Evolutionary conservation across 306 rosid genomes (phyloP).

Genomic region (Morella rubra): DNA sequence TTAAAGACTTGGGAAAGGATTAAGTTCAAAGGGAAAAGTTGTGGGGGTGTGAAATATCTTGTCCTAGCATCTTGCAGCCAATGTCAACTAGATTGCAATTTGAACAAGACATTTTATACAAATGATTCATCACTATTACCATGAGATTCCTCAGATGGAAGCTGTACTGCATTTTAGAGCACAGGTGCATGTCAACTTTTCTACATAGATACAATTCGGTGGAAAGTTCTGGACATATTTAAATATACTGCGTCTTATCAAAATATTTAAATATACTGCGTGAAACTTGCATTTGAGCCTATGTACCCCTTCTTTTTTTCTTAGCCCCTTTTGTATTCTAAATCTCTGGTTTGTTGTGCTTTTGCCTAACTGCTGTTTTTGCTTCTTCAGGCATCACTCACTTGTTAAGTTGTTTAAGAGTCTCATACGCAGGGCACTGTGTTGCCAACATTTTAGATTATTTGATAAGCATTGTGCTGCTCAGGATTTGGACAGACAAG

Average conservation of each 20-base stretch:
- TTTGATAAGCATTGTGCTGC: slow-evolving; percentile 72
- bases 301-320: background rate
- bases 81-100: background rate
- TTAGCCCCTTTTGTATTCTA: background rate
- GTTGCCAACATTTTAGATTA: slow-evolving; percentile 54
- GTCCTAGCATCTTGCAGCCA: background rate
- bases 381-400: slow-evolving; percentile 55
- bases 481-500: slow-evolving; percentile 35
- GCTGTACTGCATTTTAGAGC: background rate
- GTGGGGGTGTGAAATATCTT: background rate
- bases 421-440: slow-evolving; percentile 54
- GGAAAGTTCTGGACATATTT: background rate
- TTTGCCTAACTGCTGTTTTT: slow-evolving; percentile 28
- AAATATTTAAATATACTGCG: background rate
- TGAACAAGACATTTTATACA: background rate
- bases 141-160: slow-evolving; percentile 5
- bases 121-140: background rate
- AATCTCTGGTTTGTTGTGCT: background rate
- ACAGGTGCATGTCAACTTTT: background rate
- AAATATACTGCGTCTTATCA: background rate
- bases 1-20: background rate
- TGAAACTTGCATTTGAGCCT: background rate
- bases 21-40: background rate
- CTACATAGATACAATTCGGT: background rate
- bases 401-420: slow-evolving; percentile 56